phyloP scores from a whole-genome alignment of 2,329 filamentous ascomycete genomes.

The Hymenoscyphus infarciens region DNA sequence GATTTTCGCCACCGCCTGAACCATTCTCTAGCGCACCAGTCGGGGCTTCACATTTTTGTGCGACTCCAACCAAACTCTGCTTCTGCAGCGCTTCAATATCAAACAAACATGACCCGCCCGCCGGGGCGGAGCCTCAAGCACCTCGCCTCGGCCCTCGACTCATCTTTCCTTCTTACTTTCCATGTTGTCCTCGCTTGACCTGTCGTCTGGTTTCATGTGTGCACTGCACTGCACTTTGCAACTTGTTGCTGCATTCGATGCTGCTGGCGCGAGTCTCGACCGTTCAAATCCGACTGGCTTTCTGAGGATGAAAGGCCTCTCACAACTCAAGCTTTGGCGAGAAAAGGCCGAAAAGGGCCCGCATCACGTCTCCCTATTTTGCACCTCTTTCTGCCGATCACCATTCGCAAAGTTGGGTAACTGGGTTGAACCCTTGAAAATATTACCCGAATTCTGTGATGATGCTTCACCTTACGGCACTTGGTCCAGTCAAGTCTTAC shows the following conservation, averaged over 20 bases:
- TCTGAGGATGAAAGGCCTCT: too few species aligned
- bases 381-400: background rate
- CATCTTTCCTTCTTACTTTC: background rate
- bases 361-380: background rate
- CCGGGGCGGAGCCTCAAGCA: conserved; percentile 3
- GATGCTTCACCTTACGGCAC: background rate
- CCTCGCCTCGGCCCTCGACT: background rate
- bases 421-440: background rate
- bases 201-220: too few species aligned
- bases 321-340: background rate
- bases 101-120: background rate
- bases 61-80: background rate
- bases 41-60: background rate
- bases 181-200: background rate
- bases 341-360: conserved; percentile 8
- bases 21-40: background rate
- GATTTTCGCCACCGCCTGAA: background rate
- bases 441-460: background rate
- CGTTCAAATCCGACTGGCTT: too few species aligned
- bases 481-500: background rate
- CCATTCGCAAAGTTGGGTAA: background rate
- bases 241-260: background rate
- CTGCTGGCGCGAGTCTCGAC: background rate
- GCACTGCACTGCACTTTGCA: background rate
- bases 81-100: background rate